These are phyloP conservation scores for Gastrolobium bilobum DNA, from an alignment of 306 rosid species.

Conservation along the genomic window DNA sequence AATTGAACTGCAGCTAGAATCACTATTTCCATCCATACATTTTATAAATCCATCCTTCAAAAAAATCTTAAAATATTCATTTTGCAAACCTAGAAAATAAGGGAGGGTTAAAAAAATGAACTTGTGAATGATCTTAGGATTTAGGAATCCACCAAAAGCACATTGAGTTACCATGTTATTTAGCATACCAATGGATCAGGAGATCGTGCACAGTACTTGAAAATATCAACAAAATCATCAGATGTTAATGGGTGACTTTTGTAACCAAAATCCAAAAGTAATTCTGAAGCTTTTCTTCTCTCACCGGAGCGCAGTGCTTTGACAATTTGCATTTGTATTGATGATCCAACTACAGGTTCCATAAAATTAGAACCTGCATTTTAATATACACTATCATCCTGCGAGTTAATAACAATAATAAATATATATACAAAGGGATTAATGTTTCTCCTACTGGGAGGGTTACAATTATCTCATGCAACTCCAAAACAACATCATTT, in stretches of 20 bases:
- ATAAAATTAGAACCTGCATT: slow-evolving; percentile 53
- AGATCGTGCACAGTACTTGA: slow-evolving; percentile 69
- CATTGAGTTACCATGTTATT: background rate
- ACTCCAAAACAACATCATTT: too few species aligned
- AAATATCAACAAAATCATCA: slow-evolving; percentile 68
- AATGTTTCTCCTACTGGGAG: too few species aligned
- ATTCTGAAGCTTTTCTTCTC: slow-evolving; percentile 68
- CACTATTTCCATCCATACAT: background rate
- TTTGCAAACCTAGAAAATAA: background rate
- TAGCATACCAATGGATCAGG: slow-evolving; percentile 90
- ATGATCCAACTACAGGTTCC: slow-evolving; percentile 50
- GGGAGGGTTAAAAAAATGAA: background rate
- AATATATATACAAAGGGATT: background rate
- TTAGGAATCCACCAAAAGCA: background rate
- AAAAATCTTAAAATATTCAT: slow-evolving; percentile 17
- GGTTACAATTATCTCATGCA: too few species aligned
- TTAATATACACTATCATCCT: slow-evolving; percentile 5
- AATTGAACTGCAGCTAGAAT: slow-evolving; percentile 22
- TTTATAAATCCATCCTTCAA: background rate
- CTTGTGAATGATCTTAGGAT: background rate
- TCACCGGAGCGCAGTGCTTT: slow-evolving; percentile 70
- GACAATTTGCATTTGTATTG: slow-evolving; percentile 66
- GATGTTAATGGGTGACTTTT: slow-evolving; percentile 61
- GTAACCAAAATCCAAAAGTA: slow-evolving; percentile 66
- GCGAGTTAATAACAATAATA: background rate